A percentile compares a stretch with the other conserved stretches of the same genome.
Conservation (phyloP, 768 basidiomycete genomes). For the Clitopilus hobsonii region DNA sequence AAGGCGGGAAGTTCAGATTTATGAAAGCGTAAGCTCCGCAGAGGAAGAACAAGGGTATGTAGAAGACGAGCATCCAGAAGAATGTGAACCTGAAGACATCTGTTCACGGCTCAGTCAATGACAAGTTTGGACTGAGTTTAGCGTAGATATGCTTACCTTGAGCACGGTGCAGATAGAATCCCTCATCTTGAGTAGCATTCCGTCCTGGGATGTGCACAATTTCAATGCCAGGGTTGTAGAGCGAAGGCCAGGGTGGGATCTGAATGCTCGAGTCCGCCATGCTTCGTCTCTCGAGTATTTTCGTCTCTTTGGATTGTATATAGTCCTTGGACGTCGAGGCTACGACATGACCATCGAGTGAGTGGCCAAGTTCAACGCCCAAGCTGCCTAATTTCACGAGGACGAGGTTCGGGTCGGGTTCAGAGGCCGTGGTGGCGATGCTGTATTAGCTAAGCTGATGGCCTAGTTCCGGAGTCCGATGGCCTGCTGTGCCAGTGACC, state of each 20-base stretch:
- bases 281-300: too few relatives aligned
- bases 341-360: too few relatives aligned
- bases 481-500: too few relatives aligned
- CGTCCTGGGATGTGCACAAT: constrained; percentile 37
- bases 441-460: too few relatives aligned
- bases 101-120: constrained; percentile 12
- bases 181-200: constrained; percentile 34
- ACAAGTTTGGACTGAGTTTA: neutral
- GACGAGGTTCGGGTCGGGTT: too few relatives aligned
- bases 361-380: too few relatives aligned
- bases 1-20: constrained; percentile 46
- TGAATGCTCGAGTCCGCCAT: too few relatives aligned
- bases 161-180: constrained; percentile 36
- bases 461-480: too few relatives aligned
- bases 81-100: constrained; percentile 51
- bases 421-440: too few relatives aligned
- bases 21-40: constrained; percentile 48
- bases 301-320: too few relatives aligned
- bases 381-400: too few relatives aligned
- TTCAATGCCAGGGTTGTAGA: constrained; percentile 48
- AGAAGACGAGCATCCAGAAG: constrained; percentile 48
- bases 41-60: constrained; percentile 43
- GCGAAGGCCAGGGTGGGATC: constrained; percentile 38
- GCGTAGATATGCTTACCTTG: constrained; percentile 21
- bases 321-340: too few relatives aligned